Evolutionary conservation across 805 yeast genomes (phyloP).

Genomic region (Pichia manshurica): DNA sequence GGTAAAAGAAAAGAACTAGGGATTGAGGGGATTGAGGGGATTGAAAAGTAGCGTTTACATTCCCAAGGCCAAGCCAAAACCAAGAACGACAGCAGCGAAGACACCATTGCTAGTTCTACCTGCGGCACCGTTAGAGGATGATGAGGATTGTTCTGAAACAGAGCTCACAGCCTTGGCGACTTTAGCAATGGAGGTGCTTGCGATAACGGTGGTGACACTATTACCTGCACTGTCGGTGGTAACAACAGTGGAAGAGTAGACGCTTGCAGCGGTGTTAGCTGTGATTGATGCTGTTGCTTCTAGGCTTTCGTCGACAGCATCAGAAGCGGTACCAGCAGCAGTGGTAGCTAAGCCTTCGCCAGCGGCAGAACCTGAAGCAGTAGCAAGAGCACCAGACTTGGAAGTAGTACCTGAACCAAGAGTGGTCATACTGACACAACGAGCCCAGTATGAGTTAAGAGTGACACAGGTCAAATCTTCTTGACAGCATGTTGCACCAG

Average conservation of each 20-base stretch:
- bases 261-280: not conserved
- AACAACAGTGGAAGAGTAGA: not conserved
- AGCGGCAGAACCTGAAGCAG: not conserved
- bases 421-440: conserved; percentile 26
- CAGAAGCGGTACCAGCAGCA: not conserved
- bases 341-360: not conserved
- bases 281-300: too few species aligned
- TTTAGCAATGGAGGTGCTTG: conserved; percentile 15
- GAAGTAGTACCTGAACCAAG: conserved; percentile 8
- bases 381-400: not conserved
- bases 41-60: not conserved
- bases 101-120: not conserved
- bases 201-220: conserved; percentile 7
- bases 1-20: not conserved
- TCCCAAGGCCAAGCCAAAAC: not conserved
- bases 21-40: not conserved
- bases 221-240: conserved; percentile 4
- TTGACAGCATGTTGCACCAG: conserved; percentile 27
- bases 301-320: too few species aligned
- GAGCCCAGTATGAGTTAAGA: conserved; percentile 27
- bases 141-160: conserved; percentile 14
- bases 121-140: conserved; percentile 14
- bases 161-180: conserved; percentile 19
- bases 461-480: conserved; percentile 21
- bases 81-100: not conserved